These are phyloP conservation scores for Amanita inopinata DNA, from an alignment of 768 basidiomycete genomes.

Conservation along the genomic window DNA sequence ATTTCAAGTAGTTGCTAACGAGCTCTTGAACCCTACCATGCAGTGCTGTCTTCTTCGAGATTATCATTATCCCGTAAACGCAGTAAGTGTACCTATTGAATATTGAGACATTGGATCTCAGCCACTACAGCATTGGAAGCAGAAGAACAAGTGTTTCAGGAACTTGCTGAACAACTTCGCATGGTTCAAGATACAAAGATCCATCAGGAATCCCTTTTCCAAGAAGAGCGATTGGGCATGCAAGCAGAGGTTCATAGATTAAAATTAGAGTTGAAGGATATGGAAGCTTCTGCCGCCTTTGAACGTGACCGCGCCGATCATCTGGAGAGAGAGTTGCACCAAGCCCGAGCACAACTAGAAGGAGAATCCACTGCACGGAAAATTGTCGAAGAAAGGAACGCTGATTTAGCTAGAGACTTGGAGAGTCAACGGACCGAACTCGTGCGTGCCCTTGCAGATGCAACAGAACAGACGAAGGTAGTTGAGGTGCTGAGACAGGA, in stretches of 20 bases:
- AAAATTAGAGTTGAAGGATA: constrained; percentile 31
- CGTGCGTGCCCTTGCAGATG: constrained; percentile 52
- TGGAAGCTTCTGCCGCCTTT: constrained; percentile 24
- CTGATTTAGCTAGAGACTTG: constrained; percentile 43
- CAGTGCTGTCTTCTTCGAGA: constrained; percentile 72
- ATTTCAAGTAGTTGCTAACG: constrained; percentile 4
- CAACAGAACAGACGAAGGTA: constrained; percentile 51
- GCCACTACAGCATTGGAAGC: constrained; percentile 49
- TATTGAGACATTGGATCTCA: constrained; percentile 9
- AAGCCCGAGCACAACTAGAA: constrained; percentile 53
- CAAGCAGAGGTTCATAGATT: constrained; percentile 51
- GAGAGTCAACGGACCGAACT: constrained; percentile 47
- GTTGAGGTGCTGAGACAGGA: constrained; percentile 57
- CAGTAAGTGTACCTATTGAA: constrained; percentile 36
- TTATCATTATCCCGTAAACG: constrained; percentile 59
- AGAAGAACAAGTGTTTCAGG: constrained; percentile 68
- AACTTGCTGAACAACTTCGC: constrained; percentile 60
- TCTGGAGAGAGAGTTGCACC: constrained; percentile 56
- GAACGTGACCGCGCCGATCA: constrained; percentile 46
- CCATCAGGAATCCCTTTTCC: constrained; percentile 45
- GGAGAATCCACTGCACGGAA: constrained; percentile 51
- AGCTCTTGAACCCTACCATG: constrained; percentile 8
- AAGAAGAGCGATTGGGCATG: constrained; percentile 46
- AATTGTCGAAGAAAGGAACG: constrained; percentile 56
- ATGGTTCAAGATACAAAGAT: constrained; percentile 44